Conservation (phyloP, 2,329 filamentous ascomycete genomes). For the Beauveria asiatica region DNA sequence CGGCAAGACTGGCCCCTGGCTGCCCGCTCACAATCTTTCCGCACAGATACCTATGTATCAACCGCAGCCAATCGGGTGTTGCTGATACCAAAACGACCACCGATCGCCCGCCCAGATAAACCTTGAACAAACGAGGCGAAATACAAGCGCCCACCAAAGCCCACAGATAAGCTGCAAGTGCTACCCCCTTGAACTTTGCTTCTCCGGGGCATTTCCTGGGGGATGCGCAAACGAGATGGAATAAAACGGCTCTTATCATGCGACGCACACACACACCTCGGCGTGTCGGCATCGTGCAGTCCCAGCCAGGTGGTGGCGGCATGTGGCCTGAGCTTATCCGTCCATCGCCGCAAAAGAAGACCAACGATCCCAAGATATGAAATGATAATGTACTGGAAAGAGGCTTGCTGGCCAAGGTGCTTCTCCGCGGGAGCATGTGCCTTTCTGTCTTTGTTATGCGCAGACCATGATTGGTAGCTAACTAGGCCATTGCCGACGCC, state of each 20-base stretch:
- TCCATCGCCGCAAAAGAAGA: background rate
- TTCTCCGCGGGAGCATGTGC: slow-evolving; percentile 2
- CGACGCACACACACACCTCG: background rate
- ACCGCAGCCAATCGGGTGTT: slow-evolving; percentile 8
- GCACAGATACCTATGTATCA: background rate
- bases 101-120: slow-evolving; percentile 1
- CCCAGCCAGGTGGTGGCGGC: background rate
- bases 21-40: background rate
- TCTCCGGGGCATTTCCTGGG: slow-evolving; percentile 1
- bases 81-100: slow-evolving; percentile 2
- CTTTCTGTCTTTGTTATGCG: background rate
- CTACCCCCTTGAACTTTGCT: background rate
- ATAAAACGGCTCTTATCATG: slow-evolving; percentile 1
- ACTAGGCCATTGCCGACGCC: background rate
- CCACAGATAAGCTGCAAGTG: slow-evolving; percentile 4
- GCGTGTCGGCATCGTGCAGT: background rate
- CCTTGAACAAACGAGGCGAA: background rate
- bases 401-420: background rate
- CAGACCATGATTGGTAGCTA: slow-evolving; percentile 1
- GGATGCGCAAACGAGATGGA: background rate
- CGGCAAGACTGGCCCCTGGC: background rate
- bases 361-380: background rate
- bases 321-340: background rate
- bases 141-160: background rate
- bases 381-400: background rate